These are phyloP conservation scores for Phragmites australis DNA, from an alignment of 176 grass and related monocot species.

Conservation along the genomic window DNA sequence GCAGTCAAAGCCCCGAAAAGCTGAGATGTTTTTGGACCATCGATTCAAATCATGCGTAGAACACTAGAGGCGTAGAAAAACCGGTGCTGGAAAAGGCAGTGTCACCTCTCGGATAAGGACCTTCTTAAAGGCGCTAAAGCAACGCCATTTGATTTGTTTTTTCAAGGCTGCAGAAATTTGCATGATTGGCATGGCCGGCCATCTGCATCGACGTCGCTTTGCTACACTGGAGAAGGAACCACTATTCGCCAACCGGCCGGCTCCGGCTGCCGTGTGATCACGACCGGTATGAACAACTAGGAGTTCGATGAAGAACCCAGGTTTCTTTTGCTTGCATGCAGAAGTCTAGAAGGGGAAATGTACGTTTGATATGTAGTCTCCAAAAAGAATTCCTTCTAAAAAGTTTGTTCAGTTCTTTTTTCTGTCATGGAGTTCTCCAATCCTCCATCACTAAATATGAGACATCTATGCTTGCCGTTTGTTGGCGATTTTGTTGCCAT, in stretches of 20 bases:
- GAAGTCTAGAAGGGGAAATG: too few species aligned
- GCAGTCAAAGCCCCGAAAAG: neutral
- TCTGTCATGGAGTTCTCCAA: too few species aligned
- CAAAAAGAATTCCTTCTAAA: too few species aligned
- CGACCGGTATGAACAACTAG: neutral
- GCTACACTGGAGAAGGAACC: neutral
- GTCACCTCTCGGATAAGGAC: conserved; percentile 29
- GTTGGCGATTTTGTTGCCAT: too few species aligned
- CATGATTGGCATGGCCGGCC: neutral
- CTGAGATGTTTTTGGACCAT: neutral
- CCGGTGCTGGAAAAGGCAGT: conserved; percentile 13
- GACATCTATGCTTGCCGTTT: too few species aligned
- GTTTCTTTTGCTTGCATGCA: neutral
- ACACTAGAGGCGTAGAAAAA: conserved; percentile 9
- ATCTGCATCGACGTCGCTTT: neutral
- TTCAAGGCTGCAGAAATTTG: neutral
- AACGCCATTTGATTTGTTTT: neutral
- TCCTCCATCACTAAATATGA: too few species aligned
- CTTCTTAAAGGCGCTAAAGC: conserved; percentile 21
- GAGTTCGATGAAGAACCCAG: neutral
- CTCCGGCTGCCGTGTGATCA: neutral
- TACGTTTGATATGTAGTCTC: too few species aligned
- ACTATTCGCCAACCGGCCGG: neutral
- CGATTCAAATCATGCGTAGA: conserved; percentile 2
- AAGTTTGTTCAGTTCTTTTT: too few species aligned